Base-by-base conservation (phyloP, 1,284 basidiomycete genomes). In the Stereum hirsutum region DNA sequence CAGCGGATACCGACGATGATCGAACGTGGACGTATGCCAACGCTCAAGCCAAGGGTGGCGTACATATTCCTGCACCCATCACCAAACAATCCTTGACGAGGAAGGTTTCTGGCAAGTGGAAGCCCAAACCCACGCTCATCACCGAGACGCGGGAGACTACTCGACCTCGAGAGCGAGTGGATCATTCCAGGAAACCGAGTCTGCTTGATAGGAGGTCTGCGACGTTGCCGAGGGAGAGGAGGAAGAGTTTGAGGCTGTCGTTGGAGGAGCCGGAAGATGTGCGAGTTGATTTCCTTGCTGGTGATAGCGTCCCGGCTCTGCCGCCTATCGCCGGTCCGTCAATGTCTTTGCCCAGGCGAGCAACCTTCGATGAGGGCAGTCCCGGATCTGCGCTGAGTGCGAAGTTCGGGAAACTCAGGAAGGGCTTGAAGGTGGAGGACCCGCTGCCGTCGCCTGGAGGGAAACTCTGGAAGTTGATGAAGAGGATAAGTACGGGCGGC, bases 391-490 rank as follows among this genome's bases (percentile, higher is more conserved):
- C 30, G 32, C 42, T 8, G 46, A 39, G 24, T 43, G 38, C 32
- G 30, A 23, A 41, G 28, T 42, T n/a, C n/a, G n/a, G n/a, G n/a
- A n/a, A n/a, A n/a, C n/a, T n/a, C n/a, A n/a, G n/a, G 47, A 50
- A 50, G 45, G 52, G 56, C 14, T 53, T 55, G 41, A 61, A 53
- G 32, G 60, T 62, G 7, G 50, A 53, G 12, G 56, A 57, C 24
- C 45, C 57, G 12, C 64, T 63, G 5, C 55, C 63, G 8, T 55
- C 59, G 15, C 47, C 59, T 3, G 66, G 71, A 12, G 64, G 62
- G 36, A 72, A 66, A 51, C 59, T 82, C 2, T 84, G 79, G 80
- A 78, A 69, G 55, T 55, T 86, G 36, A 69, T 86, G 66, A 83
- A 81, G 57, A 68, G 78, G 23, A 73, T 85, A 44, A 83, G 80